Conservation (phyloP, 768 basidiomycete genomes). For the Tremella yokohamensis region DNA sequence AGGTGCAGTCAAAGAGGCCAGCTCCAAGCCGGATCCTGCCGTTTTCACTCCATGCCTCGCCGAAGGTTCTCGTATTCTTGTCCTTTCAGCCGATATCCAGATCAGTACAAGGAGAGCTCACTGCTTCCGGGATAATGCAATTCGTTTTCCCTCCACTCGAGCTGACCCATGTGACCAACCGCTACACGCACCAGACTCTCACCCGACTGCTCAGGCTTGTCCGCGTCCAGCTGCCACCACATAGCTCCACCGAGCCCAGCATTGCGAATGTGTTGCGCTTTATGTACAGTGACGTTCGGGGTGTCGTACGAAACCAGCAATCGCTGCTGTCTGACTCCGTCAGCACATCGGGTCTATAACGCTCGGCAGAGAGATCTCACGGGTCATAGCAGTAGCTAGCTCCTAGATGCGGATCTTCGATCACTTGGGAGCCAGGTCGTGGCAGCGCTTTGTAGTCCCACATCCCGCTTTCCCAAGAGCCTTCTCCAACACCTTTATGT, state of each 20-base stretch:
- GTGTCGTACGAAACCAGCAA: conserved; percentile 69
- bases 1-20: background rate
- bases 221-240: conserved; percentile 73
- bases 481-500: conserved; percentile 60
- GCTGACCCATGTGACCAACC: conserved; percentile 68
- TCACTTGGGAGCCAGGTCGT: conserved; percentile 63
- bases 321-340: conserved; percentile 55
- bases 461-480: conserved; percentile 77
- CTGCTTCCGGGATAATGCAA: conserved; percentile 59
- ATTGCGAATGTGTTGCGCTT: conserved; percentile 71
- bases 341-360: conserved; percentile 55
- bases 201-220: conserved; percentile 66
- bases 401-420: conserved; percentile 63
- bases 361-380: conserved; percentile 27
- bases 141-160: conserved; percentile 76
- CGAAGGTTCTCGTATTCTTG: conserved; percentile 45
- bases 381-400: conserved; percentile 85
- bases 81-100: conserved; percentile 66
- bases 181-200: conserved; percentile 67
- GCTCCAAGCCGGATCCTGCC: background rate
- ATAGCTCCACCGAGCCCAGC: conserved; percentile 83
- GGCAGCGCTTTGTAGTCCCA: conserved; percentile 91
- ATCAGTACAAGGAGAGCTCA: conserved; percentile 57
- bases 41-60: conserved; percentile 27
- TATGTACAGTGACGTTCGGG: conserved; percentile 60